phyloP scores from a whole-genome alignment of 2,329 filamentous ascomycete genomes.

The Lachnellula willkommii region DNA sequence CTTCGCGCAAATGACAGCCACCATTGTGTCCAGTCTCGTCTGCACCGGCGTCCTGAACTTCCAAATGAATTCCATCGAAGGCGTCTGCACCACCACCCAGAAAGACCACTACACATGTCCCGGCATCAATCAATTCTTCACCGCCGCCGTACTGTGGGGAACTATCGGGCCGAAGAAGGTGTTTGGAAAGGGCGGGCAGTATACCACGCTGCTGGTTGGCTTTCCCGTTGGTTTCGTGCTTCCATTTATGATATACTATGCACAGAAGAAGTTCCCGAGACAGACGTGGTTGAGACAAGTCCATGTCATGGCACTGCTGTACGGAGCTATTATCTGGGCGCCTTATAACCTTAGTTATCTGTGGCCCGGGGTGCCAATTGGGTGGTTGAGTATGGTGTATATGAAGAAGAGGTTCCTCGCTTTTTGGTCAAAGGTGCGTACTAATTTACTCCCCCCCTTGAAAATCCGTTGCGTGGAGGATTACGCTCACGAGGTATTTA shows the following conservation, averaged over 20 bases:
- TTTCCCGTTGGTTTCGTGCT: conserved; percentile 46
- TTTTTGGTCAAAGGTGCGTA: conserved; percentile 45
- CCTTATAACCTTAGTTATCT: conserved; percentile 47
- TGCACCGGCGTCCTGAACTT: conserved; percentile 36
- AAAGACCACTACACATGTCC: conserved; percentile 45
- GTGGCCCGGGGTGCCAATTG: conserved; percentile 43
- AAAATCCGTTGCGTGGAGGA: background rate
- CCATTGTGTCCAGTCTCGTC: conserved; percentile 41
- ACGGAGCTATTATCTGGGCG: conserved; percentile 42
- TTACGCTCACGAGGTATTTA: background rate
- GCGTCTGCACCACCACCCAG: conserved; percentile 38
- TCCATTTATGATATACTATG: conserved; percentile 40
- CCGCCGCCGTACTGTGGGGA: conserved; percentile 50
- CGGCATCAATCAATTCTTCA: conserved; percentile 51
- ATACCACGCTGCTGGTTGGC: conserved; percentile 43
- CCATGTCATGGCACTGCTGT: conserved; percentile 45
- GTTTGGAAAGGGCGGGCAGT: conserved; percentile 44
- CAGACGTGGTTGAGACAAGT: conserved; percentile 38
- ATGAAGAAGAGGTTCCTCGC: conserved; percentile 40
- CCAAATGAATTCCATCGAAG: conserved; percentile 37
- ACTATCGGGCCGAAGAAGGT: conserved; percentile 44
- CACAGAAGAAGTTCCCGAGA: conserved; percentile 39
- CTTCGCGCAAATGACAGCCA: conserved; percentile 43
- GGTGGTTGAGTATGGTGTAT: conserved; percentile 45
- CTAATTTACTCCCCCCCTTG: background rate